Conservation (phyloP, 2,329 filamentous ascomycete genomes). For the Alternaria metachromatica region DNA sequence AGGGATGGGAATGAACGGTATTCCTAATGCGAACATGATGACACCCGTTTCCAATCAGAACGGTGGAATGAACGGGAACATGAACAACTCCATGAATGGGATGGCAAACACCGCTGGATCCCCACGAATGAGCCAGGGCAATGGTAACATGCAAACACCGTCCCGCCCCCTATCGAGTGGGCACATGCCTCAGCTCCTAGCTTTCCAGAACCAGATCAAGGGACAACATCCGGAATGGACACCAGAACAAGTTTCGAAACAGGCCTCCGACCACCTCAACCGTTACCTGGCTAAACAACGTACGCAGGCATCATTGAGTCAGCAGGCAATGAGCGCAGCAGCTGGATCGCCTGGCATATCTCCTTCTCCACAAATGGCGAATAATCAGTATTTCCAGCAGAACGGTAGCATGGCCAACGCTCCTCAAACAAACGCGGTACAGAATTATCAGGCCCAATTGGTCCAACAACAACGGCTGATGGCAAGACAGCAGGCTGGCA, state of each 20-base stretch:
- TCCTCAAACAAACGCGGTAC: constrained; percentile 43
- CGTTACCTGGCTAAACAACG: constrained; percentile 43
- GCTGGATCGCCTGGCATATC: constrained; percentile 42
- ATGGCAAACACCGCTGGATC: constrained; percentile 44
- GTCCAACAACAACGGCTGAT: constrained; percentile 48
- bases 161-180: constrained; percentile 40
- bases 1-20: constrained; percentile 42
- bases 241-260: constrained; percentile 42
- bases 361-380: constrained; percentile 41
- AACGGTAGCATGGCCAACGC: constrained; percentile 39
- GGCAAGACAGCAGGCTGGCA: constrained; percentile 40
- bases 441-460: constrained; percentile 47
- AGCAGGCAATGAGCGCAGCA: constrained; percentile 45
- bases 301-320: constrained; percentile 18
- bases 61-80: constrained; percentile 42
- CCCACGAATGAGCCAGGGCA: constrained; percentile 42
- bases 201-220: constrained; percentile 42
- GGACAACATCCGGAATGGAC: constrained; percentile 47
- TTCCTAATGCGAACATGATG: constrained; percentile 47
- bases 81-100: constrained; percentile 44
- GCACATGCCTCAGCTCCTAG: constrained; percentile 43
- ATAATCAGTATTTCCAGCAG: constrained; percentile 43
- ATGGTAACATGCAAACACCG: constrained; percentile 38
- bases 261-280: constrained; percentile 44
- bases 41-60: constrained; percentile 39